phyloP scores from a whole-genome alignment of 2,329 filamentous ascomycete genomes.

The Alternaria arborescens region DNA sequence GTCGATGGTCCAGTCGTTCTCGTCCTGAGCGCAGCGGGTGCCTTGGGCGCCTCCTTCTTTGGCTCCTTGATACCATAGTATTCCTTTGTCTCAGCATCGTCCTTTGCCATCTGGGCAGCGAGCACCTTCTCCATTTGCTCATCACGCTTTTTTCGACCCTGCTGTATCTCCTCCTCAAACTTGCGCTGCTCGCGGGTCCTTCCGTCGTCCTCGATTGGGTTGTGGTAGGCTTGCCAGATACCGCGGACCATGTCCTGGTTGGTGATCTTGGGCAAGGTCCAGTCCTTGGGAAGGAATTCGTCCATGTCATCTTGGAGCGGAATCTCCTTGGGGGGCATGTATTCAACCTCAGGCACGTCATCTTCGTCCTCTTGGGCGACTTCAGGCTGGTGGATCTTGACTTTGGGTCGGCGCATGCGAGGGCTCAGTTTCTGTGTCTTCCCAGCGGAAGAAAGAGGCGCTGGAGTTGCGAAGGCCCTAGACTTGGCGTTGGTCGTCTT shows the following conservation, averaged over 20 bases:
- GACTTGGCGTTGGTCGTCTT: slow-evolving; percentile 97
- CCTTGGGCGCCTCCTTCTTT: slow-evolving; percentile 39
- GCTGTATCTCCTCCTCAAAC: slow-evolving; percentile 56
- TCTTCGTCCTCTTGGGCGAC: slow-evolving; percentile 60
- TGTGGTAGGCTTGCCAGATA: slow-evolving; percentile 60
- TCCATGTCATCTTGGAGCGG: slow-evolving; percentile 74
- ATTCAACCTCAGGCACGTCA: slow-evolving; percentile 82
- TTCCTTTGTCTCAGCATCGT: slow-evolving; percentile 59
- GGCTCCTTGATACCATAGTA: slow-evolving; percentile 39
- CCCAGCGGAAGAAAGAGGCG: slow-evolving; percentile 65
- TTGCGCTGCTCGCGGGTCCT: slow-evolving; percentile 69
- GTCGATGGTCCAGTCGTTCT: slow-evolving; percentile 56
- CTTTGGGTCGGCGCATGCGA: slow-evolving; percentile 62
- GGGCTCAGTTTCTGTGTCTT: slow-evolving; percentile 72
- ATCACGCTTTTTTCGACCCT: slow-evolving; percentile 64
- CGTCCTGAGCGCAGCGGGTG: slow-evolving; percentile 24
- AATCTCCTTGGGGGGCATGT: slow-evolving; percentile 77
- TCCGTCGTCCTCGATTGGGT: slow-evolving; percentile 72
- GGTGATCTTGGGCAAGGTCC: slow-evolving; percentile 61
- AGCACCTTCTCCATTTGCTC: slow-evolving; percentile 73
- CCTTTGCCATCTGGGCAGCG: slow-evolving; percentile 64
- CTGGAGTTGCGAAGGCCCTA: slow-evolving; percentile 70
- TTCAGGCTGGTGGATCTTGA: slow-evolving; percentile 71
- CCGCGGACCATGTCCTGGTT: slow-evolving; percentile 63
- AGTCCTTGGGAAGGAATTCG: slow-evolving; percentile 65